Evolutionary conservation across 768 basidiomycete species (phyloP).

Genomic region (Leucogyrophana mollusca): DNA sequence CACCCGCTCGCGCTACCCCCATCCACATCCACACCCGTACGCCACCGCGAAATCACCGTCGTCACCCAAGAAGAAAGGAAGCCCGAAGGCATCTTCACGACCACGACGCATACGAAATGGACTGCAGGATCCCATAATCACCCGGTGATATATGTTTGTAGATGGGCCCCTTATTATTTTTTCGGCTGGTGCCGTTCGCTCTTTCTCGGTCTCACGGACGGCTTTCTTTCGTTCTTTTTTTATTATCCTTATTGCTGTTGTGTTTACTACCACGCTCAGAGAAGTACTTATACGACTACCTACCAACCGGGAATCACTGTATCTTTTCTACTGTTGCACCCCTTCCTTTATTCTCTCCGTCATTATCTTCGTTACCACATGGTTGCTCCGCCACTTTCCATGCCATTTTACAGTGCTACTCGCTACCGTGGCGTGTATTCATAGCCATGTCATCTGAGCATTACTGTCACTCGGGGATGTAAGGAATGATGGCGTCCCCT

Average conservation of each 20-base stretch:
- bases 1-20: conserved; percentile 16
- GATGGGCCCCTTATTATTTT: background rate
- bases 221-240: conserved; percentile 1
- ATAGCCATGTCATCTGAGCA: too few species aligned
- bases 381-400: too few species aligned
- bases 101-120: conserved; percentile 8
- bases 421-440: too few species aligned
- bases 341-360: too few species aligned
- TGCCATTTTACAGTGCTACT: too few species aligned
- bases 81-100: conserved; percentile 11
- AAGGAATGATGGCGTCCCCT: too few species aligned
- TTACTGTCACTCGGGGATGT: too few species aligned
- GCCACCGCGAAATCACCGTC: too few species aligned
- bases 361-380: too few species aligned
- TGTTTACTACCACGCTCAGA: conserved; percentile 7
- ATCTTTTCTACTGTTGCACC: too few species aligned
- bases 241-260: conserved; percentile 37
- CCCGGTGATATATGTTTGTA: conserved; percentile 2
- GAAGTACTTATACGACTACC: too few species aligned
- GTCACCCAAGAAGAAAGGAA: conserved; percentile 9
- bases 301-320: too few species aligned
- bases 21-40: conserved; percentile 8
- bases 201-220: background rate
- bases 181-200: background rate
- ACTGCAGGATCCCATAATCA: background rate